Percentiles rank a stretch among this genome's conserved stretches.
phyloP scores from a whole-genome alignment of 2,329 filamentous ascomycete genomes.

The Stachybotrys chartarum region DNA sequence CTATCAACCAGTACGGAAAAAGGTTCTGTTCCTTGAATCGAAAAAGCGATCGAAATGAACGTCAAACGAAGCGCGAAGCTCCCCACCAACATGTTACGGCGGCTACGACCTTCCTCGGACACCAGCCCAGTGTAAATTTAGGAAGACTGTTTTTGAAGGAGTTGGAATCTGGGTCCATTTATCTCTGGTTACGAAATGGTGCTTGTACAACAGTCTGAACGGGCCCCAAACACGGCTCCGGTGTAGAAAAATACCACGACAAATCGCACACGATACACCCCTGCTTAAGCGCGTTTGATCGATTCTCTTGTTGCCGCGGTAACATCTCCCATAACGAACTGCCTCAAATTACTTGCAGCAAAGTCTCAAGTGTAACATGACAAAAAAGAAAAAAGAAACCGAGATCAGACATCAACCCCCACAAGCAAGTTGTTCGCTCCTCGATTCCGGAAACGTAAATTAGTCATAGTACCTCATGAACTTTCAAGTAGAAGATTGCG shows the following conservation, averaged over 20 bases:
- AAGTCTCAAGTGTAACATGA: neutral
- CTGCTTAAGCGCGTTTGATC: neutral
- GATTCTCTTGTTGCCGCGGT: neutral
- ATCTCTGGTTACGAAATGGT: neutral
- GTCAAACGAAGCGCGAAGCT: neutral
- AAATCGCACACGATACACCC: neutral
- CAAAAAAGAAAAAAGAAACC: too few species aligned
- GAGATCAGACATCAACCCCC: too few species aligned
- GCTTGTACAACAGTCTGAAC: neutral
- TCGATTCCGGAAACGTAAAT: too few species aligned
- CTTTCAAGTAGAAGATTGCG: too few species aligned
- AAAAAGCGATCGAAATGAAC: neutral
- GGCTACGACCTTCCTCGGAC: too few species aligned
- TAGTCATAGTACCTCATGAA: too few species aligned
- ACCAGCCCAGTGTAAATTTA: neutral
- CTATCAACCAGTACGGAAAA: conserved; percentile 65
- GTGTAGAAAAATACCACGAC: neutral
- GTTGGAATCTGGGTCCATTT: neutral
- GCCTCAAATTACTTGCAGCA: neutral
- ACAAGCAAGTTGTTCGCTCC: too few species aligned
- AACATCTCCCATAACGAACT: neutral
- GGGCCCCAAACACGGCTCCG: neutral
- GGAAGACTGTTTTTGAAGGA: neutral
- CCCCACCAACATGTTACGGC: too few species aligned
- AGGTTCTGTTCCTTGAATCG: conserved; percentile 78